Conservation (phyloP, 1,139 yeast species). For the Blastobotrys arbuscula region DNA sequence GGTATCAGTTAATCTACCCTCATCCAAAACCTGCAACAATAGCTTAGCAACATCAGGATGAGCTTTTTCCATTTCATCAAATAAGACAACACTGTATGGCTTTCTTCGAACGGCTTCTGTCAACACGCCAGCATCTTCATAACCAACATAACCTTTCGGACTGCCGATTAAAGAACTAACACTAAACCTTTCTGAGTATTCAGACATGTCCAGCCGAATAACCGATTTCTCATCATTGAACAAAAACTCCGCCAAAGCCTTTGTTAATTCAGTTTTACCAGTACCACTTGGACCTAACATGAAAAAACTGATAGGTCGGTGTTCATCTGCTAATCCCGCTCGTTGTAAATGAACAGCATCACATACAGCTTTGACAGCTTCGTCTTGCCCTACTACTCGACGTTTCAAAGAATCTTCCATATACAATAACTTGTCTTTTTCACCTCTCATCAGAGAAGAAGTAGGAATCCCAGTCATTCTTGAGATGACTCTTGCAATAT, state of each 20-base stretch:
- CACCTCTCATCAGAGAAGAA: conserved; percentile 88
- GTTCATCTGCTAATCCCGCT: conserved; percentile 91
- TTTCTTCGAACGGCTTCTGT: conserved; percentile 94
- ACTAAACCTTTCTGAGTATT: conserved; percentile 91
- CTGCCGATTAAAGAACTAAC: conserved; percentile 90
- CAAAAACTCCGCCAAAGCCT: conserved; percentile 82
- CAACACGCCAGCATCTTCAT: conserved; percentile 87
- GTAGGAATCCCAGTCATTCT: conserved; percentile 96
- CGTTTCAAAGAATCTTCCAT: conserved; percentile 77
- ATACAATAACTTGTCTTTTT: conserved; percentile 78
- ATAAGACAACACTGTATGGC: conserved; percentile 86
- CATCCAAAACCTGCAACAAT: conserved; percentile 86
- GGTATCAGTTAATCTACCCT: conserved; percentile 89
- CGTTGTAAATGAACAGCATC: conserved; percentile 95
- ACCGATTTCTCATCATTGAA: conserved; percentile 85
- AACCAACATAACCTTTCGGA: conserved; percentile 97
- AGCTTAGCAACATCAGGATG: conserved; percentile 90
- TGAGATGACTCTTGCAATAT: conserved; percentile 85
- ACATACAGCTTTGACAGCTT: conserved; percentile 81
- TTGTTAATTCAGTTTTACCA: conserved; percentile 93
- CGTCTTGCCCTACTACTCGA: conserved; percentile 92
- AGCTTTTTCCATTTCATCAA: conserved; percentile 96
- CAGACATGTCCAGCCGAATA: conserved; percentile 93
- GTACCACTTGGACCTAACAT: conserved; percentile 98
- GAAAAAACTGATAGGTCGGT: conserved; percentile 92